A percentile compares a stretch with the other conserved stretches of the same genome.
These are phyloP conservation scores for Cyberlindnera japonica DNA, from an alignment of 805 yeast genomes.

Conservation along the genomic window DNA sequence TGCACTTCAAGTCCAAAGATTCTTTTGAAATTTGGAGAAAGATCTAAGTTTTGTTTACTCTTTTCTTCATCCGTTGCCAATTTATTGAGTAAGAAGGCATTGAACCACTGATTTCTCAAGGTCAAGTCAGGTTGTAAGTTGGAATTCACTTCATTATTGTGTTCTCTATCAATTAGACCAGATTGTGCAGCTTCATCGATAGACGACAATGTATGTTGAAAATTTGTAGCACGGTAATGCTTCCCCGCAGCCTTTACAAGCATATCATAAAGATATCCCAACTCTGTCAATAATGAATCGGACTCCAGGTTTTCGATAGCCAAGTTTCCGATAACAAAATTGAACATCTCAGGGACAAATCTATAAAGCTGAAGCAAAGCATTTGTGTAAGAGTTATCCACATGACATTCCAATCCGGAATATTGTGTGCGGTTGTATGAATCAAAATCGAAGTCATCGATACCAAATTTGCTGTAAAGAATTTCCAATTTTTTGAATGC, in stretches of 20 bases:
- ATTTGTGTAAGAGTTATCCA: slow-evolving; percentile 75
- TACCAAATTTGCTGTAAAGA: slow-evolving; percentile 84
- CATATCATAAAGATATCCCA: slow-evolving; percentile 92
- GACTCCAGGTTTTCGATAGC: slow-evolving; percentile 47
- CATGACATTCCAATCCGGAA: slow-evolving; percentile 88
- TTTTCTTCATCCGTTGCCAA: slow-evolving; percentile 47
- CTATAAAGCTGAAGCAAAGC: slow-evolving; percentile 76
- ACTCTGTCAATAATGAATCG: slow-evolving; percentile 63
- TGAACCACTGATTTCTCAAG: slow-evolving; percentile 45
- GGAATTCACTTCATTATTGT: slow-evolving; percentile 2
- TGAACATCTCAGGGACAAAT: slow-evolving; percentile 70
- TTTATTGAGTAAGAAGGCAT: slow-evolving; percentile 52
- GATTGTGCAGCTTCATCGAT: slow-evolving; percentile 47
- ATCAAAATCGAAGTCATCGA: slow-evolving; percentile 88
- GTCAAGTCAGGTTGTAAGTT: slow-evolving; percentile 20
- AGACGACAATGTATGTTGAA: slow-evolving; percentile 50
- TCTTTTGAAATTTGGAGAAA: slow-evolving; percentile 20
- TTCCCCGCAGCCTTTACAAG: slow-evolving; percentile 73
- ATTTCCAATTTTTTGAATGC: slow-evolving; percentile 74
- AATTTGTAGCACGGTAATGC: slow-evolving; percentile 80
- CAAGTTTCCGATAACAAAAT: slow-evolving; percentile 53
- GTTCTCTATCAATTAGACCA: slow-evolving; percentile 50
- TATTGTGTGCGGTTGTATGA: slow-evolving; percentile 70
- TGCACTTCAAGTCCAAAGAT: slow-evolving; percentile 37
- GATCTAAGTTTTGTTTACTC: slow-evolving; percentile 21